Conservation (phyloP, 2,329 filamentous ascomycete species). For the Blastomyces silverae region DNA sequence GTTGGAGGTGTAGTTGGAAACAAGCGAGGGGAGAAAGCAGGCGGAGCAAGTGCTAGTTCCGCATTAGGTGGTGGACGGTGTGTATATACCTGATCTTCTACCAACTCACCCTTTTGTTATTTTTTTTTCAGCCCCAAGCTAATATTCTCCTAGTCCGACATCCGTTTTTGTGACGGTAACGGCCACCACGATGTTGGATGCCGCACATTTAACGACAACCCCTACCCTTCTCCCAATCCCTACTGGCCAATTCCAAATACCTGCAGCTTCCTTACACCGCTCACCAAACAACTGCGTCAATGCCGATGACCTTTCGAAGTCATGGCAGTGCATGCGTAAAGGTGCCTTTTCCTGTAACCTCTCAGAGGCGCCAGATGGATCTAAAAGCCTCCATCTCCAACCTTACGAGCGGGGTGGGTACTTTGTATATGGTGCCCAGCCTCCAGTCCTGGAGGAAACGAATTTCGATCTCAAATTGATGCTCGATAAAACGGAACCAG, state of each 20-base stretch:
- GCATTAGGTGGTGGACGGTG: slow-evolving; percentile 18
- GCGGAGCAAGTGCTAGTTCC: slow-evolving; percentile 15
- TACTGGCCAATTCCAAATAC: slow-evolving; percentile 46
- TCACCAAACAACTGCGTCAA: slow-evolving; percentile 46
- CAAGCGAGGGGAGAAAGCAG: slow-evolving; percentile 28
- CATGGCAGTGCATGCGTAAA: slow-evolving; percentile 48
- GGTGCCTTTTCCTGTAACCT: slow-evolving; percentile 19
- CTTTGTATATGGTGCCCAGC: slow-evolving; percentile 56
- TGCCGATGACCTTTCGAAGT: slow-evolving; percentile 39
- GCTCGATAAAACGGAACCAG: slow-evolving; percentile 50
- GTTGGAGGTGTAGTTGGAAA: slow-evolving; percentile 50
- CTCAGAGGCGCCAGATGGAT: slow-evolving; percentile 25
- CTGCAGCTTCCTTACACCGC: slow-evolving; percentile 42
- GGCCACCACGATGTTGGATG: slow-evolving; percentile 45
- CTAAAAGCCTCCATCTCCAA: slow-evolving; percentile 34
- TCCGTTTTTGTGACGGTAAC: slow-evolving; percentile 44
- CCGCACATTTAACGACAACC: slow-evolving; percentile 44
- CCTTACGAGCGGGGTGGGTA: slow-evolving; percentile 34
- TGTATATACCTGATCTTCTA: slow-evolving; percentile 1
- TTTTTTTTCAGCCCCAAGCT: slow-evolving; percentile 19
- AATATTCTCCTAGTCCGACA: slow-evolving; percentile 23
- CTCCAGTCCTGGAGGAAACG: slow-evolving; percentile 43
- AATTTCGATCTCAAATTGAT: slow-evolving; percentile 50
- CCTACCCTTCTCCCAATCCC: slow-evolving; percentile 44
- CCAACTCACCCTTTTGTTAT: neutral